Percentiles rank a stretch among this genome's conserved stretches.
phyloP scores from a whole-genome alignment of 1,284 basidiomycete genomes.

The Rhodotorula glutinis region DNA sequence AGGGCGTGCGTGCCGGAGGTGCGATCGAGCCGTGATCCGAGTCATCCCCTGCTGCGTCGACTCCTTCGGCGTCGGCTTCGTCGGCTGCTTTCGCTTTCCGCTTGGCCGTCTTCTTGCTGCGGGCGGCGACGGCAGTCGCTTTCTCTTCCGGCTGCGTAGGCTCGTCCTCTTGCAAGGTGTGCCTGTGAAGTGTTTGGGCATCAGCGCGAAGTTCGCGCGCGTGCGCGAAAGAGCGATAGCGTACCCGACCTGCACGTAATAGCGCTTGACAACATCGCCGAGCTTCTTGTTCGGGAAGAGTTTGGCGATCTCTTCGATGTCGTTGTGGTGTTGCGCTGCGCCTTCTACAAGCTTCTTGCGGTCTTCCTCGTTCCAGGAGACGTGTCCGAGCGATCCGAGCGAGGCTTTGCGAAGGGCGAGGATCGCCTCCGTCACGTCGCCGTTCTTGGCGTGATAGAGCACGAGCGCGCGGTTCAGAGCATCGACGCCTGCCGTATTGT shows the following conservation, averaged over 20 bases:
- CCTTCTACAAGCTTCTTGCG: conserved; percentile 29
- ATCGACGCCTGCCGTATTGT: conserved; percentile 36
- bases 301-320: conserved; percentile 36
- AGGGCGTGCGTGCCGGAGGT: conserved; percentile 19
- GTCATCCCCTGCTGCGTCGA: conserved; percentile 8
- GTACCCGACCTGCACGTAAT: conserved; percentile 40
- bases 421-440: conserved; percentile 23
- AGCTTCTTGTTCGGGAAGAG: conserved; percentile 35
- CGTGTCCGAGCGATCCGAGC: conserved; percentile 29
- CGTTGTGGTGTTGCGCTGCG: conserved; percentile 37
- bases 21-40: conserved; percentile 37
- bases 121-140: conserved; percentile 22
- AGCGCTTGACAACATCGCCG: conserved; percentile 41
- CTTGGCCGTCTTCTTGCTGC: conserved; percentile 16
- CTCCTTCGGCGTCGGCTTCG: conserved; percentile 3
- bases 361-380: conserved; percentile 40
- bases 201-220: background rate
- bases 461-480: conserved; percentile 32
- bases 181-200: conserved; percentile 5
- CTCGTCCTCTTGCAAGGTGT: conserved; percentile 39
- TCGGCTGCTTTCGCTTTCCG: conserved; percentile 9
- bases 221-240: background rate
- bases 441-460: conserved; percentile 24
- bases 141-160: conserved; percentile 39
- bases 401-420: conserved; percentile 24